Evolutionary conservation across 805 yeast species (phyloP).

Genomic region (Ogataea chonburiensis): DNA sequence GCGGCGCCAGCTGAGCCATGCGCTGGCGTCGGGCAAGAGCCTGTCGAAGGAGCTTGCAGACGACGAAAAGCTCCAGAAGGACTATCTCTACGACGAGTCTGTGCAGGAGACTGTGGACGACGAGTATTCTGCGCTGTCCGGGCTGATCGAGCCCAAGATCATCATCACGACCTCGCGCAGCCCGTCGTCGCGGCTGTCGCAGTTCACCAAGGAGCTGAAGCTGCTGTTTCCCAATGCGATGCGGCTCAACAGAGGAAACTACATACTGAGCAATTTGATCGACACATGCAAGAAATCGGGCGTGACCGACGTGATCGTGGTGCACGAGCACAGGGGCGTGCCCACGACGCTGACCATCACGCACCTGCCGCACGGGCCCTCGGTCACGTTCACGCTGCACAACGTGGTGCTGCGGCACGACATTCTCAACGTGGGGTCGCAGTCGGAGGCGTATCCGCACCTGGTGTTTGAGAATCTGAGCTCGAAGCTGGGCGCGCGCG

Average conservation of each 20-base stretch:
- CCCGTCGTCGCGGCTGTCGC: conserved; percentile 81
- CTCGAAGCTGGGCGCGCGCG: conserved; percentile 77
- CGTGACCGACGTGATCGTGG: conserved; percentile 76
- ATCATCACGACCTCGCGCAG: conserved; percentile 93
- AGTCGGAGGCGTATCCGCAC: conserved; percentile 91
- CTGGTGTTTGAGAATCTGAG: conserved; percentile 88
- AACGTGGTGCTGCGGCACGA: conserved; percentile 95
- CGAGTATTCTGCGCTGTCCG: conserved; percentile 85
- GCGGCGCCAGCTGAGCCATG: conserved; percentile 80
- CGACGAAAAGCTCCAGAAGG: conserved; percentile 75
- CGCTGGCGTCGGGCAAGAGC: conserved; percentile 89
- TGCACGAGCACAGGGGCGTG: conserved; percentile 97
- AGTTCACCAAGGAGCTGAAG: conserved; percentile 90
- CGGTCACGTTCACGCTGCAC: conserved; percentile 90
- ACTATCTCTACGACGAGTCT: conserved; percentile 84
- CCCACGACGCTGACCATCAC: conserved; percentile 91
- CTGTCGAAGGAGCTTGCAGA: conserved; percentile 88
- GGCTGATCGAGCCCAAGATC: conserved; percentile 85
- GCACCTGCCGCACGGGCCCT: conserved; percentile 98
- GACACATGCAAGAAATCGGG: conserved; percentile 75
- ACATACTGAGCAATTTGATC: conserved; percentile 80
- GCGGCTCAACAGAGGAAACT: conserved; percentile 90
- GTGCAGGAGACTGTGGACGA: conserved; percentile 66
- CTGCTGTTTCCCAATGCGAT: conserved; percentile 86
- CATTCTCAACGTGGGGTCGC: conserved; percentile 78